phyloP scores from a whole-genome alignment of 257 asterid genomes.

The Fraxinus excelsior region DNA sequence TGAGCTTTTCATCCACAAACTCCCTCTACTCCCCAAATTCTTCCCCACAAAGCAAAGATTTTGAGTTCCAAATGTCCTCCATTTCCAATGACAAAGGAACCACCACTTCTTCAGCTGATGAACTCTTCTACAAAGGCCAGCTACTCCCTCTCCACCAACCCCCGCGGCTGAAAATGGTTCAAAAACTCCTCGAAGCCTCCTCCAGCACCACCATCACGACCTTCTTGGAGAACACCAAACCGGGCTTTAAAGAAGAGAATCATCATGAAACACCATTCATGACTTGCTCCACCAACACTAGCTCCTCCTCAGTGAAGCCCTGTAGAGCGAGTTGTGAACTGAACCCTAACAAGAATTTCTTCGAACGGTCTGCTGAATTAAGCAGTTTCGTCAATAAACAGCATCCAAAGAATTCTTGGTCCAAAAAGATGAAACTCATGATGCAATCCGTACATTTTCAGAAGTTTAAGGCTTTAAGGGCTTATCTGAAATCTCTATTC shows the following conservation, averaged over 20 bases:
- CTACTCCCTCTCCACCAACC: conserved; percentile 88
- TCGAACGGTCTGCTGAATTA: conserved; percentile 72
- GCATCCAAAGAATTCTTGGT: conserved; percentile 49
- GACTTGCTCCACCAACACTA: background rate
- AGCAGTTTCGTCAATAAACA: conserved; percentile 35
- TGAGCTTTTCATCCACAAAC: conserved; percentile 26
- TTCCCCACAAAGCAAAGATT: conserved; percentile 51
- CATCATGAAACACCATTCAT: conserved; percentile 25
- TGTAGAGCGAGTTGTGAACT: conserved; percentile 77
- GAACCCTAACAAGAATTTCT: conserved; percentile 62
- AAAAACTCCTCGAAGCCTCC: conserved; percentile 35
- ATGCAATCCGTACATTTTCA: conserved; percentile 37
- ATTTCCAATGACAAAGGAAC: conserved; percentile 31
- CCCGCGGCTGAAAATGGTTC: conserved; percentile 64
- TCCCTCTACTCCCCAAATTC: conserved; percentile 16
- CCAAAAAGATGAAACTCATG: conserved; percentile 45
- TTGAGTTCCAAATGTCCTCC: conserved; percentile 76
- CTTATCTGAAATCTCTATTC: conserved; percentile 42
- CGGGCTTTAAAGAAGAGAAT: conserved; percentile 11
- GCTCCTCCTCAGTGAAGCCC: conserved; percentile 69
- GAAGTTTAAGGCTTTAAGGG: conserved; percentile 42
- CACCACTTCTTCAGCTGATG: conserved; percentile 70
- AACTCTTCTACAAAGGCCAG: conserved; percentile 86
- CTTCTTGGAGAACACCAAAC: conserved; percentile 25
- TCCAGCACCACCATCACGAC: conserved; percentile 15